Conservation (phyloP, 108 stramenopile species). For the Parietichytrium sp. region DNA sequence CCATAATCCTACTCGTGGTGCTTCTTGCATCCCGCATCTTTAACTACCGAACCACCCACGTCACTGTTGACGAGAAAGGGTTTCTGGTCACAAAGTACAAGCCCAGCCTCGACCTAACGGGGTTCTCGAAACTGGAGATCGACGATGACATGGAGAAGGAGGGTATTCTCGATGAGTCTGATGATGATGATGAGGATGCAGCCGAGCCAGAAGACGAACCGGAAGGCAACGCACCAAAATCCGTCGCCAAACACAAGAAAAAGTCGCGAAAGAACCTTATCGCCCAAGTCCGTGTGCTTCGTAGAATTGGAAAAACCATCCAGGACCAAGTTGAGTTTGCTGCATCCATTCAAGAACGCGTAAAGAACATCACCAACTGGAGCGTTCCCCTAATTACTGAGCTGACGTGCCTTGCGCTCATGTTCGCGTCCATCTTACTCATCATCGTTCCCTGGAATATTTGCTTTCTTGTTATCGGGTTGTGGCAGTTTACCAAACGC, state of each 20-base stretch:
- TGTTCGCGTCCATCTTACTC: background rate
- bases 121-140: background rate
- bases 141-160: background rate
- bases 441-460: conserved; percentile 11
- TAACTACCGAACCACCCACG: background rate
- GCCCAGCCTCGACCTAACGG: too few species aligned
- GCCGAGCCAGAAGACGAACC: background rate
- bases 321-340: conserved; percentile 31
- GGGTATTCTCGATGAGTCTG: background rate
- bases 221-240: too few species aligned
- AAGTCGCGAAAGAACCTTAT: background rate
- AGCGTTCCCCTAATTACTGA: background rate
- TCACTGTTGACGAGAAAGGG: background rate
- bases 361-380: conserved; percentile 35
- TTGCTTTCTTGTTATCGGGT: background rate
- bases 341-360: background rate
- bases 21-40: background rate
- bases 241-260: too few species aligned
- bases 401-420: background rate
- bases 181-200: background rate
- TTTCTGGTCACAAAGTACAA: background rate
- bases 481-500: background rate
- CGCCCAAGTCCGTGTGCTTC: background rate
- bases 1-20: background rate
- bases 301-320: background rate